phyloP scores from a whole-genome alignment of 75 land plant species.

The Cunninghamia lanceolata region DNA sequence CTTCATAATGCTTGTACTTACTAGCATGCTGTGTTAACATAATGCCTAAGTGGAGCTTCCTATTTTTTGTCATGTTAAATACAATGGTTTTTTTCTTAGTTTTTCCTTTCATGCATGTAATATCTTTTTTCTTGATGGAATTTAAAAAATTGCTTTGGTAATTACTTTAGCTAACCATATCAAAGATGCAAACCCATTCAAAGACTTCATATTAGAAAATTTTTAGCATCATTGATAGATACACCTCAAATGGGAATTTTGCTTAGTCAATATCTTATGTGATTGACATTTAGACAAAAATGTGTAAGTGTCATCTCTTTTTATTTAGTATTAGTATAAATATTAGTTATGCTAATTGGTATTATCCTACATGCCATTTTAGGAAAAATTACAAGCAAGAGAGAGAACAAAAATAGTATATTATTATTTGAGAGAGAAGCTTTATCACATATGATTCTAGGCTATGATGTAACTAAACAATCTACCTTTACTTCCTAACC shows the following conservation, averaged over 20 bases:
- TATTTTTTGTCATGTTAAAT: not conserved
- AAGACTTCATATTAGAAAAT: not conserved
- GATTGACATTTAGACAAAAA: no score
- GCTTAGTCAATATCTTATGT: not conserved
- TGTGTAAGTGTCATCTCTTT: not conserved
- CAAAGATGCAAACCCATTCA: not conserved
- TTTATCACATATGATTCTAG: no score
- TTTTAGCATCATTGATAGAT: not conserved
- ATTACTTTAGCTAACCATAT: not conserved
- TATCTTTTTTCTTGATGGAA: not conserved
- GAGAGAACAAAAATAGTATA: no score
- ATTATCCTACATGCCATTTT: not conserved
- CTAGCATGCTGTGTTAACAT: not conserved
- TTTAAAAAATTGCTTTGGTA: not conserved
- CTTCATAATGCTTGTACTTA: not conserved
- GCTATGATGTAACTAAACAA: not conserved
- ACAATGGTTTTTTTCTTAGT: not conserved
- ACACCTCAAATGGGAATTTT: not conserved
- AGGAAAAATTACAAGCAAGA: not conserved
- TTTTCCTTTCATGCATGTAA: not conserved
- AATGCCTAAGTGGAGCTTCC: not conserved
- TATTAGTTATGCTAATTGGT: not conserved
- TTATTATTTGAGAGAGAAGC: not conserved
- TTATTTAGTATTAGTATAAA: not conserved
- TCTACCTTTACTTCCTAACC: not conserved